phyloP scores from a whole-genome alignment of 768 basidiomycete genomes.

The Suillus subluteus region DNA sequence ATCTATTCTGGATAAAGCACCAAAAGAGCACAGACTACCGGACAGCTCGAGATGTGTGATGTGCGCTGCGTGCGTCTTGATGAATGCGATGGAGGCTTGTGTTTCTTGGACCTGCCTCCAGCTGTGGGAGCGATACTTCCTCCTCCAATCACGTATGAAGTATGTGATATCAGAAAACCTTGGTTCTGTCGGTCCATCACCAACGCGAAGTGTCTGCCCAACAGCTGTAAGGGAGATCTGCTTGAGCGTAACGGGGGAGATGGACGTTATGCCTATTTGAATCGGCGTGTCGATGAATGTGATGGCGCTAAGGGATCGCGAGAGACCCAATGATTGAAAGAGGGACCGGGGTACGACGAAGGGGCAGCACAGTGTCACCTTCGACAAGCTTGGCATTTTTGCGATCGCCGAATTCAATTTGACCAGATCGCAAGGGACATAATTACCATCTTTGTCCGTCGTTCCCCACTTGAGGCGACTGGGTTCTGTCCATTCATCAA shows the following conservation, averaged over 20 bases:
- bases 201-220: slow-evolving; percentile 38
- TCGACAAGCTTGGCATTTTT: slow-evolving; percentile 33
- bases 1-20: slow-evolving; percentile 31
- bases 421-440: slow-evolving; percentile 32
- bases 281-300: slow-evolving; percentile 37
- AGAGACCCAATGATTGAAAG: slow-evolving; percentile 32
- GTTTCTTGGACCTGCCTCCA: slow-evolving; percentile 34
- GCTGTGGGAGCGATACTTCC: slow-evolving; percentile 37
- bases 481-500: slow-evolving; percentile 41
- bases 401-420: slow-evolving; percentile 28
- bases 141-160: slow-evolving; percentile 40
- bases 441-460: slow-evolving; percentile 36
- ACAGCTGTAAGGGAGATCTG: slow-evolving; percentile 35
- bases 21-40: slow-evolving; percentile 32
- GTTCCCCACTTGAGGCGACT: slow-evolving; percentile 36
- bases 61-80: slow-evolving; percentile 33
- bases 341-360: slow-evolving; percentile 36
- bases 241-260: slow-evolving; percentile 29
- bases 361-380: slow-evolving; percentile 33
- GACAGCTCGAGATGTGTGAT: slow-evolving; percentile 37
- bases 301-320: slow-evolving; percentile 30
- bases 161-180: slow-evolving; percentile 35
- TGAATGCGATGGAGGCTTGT: slow-evolving; percentile 32
- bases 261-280: slow-evolving; percentile 37
- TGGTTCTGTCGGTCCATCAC: slow-evolving; percentile 37